These are phyloP conservation scores for Plasmopara muralis DNA, from an alignment of 352 stramenopile species.

Conservation along the genomic window DNA sequence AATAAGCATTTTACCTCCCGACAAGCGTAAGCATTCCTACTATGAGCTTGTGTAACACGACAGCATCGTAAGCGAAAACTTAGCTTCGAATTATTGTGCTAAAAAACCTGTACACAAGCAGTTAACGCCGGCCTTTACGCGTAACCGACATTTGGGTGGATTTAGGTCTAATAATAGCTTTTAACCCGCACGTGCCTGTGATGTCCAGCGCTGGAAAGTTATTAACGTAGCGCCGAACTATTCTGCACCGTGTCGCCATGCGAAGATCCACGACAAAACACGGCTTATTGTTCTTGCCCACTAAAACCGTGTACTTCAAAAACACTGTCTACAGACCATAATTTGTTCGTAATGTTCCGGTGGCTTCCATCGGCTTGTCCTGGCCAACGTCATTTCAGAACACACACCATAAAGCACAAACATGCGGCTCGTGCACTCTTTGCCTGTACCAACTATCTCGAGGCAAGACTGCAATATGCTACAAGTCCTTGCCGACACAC, in stretches of 20 bases:
- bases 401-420: conserved; percentile 1
- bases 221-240: neutral
- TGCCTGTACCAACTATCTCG: conserved; percentile 27
- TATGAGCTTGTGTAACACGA: too few relatives aligned
- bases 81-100: too few relatives aligned
- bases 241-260: neutral
- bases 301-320: conserved; percentile 11
- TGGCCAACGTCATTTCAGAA: conserved; percentile 15
- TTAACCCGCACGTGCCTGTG: neutral
- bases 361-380: conserved; percentile 6
- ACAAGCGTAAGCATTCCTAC: too few relatives aligned
- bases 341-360: conserved; percentile 25
- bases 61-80: too few relatives aligned
- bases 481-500: conserved; percentile 26
- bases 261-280: conserved; percentile 5
- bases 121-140: too few relatives aligned
- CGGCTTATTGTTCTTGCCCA: conserved; percentile 21
- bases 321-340: conserved; percentile 11
- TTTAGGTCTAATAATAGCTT: too few relatives aligned
- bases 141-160: too few relatives aligned
- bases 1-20: too few relatives aligned
- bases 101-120: too few relatives aligned
- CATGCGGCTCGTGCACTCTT: conserved; percentile 28
- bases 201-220: neutral
- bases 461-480: conserved; percentile 30